phyloP scores from a whole-genome alignment of 2,329 filamentous ascomycete species.

The Myriosclerotinia scirpicola region DNA sequence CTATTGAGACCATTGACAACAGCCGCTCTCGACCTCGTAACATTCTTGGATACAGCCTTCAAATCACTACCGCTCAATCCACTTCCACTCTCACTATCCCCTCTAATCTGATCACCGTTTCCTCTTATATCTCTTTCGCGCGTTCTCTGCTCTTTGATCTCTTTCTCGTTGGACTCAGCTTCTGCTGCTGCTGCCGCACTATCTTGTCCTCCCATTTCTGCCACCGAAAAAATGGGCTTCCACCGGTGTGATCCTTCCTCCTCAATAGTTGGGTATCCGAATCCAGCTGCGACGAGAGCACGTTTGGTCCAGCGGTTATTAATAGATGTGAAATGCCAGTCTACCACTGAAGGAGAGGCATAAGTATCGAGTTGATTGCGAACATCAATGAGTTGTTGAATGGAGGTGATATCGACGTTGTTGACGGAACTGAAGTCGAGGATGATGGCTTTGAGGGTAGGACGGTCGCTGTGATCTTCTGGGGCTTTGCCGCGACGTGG shows the following conservation, averaged over 20 bases:
- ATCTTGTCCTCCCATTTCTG: slow-evolving; percentile 72
- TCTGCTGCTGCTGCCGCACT: slow-evolving; percentile 71
- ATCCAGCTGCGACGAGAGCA: slow-evolving; percentile 81
- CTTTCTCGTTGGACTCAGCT: slow-evolving; percentile 52
- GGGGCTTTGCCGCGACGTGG: slow-evolving; percentile 56
- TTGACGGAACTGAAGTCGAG: slow-evolving; percentile 93
- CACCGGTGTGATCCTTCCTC: slow-evolving; percentile 58
- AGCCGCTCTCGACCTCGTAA: slow-evolving; percentile 52
- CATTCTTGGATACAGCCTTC: slow-evolving; percentile 26
- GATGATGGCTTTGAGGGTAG: slow-evolving; percentile 83
- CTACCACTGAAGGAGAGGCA: slow-evolving; percentile 74
- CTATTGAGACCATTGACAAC: slow-evolving; percentile 83
- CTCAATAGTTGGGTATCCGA: slow-evolving; percentile 71
- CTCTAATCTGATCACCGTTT: slow-evolving; percentile 38
- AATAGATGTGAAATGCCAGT: slow-evolving; percentile 96
- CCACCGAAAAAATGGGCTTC: slow-evolving; percentile 95
- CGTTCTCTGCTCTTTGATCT: slow-evolving; percentile 36
- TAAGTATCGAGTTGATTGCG: slow-evolving; percentile 92
- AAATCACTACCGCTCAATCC: slow-evolving; percentile 26
- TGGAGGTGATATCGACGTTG: slow-evolving; percentile 87
- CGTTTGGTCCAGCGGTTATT: slow-evolving; percentile 95
- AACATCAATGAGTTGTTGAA: slow-evolving; percentile 90
- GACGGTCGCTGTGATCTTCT: slow-evolving; percentile 53
- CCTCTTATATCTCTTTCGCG: slow-evolving; percentile 36
- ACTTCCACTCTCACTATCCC: slow-evolving; percentile 29